Evolutionary conservation across 805 yeast species (phyloP), one percentile per base, ranked within the genome.

Genomic region (Lipomyces starkeyi): DNA sequence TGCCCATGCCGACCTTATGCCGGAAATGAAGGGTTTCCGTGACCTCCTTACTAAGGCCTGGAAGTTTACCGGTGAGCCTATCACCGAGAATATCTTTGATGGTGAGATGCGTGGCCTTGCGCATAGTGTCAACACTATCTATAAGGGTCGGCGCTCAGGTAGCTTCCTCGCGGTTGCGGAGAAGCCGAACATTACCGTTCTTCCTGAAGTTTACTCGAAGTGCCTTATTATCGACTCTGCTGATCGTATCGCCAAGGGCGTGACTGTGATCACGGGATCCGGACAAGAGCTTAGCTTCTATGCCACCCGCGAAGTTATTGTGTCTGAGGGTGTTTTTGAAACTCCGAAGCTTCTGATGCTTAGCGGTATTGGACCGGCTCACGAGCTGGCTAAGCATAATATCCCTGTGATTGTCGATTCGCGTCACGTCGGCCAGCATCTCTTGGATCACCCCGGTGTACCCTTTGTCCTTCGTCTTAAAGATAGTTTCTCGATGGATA

Each of bases 381-480:
- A 69, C 63, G 76, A 77, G 67, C 72, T 77, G 40, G 73, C 73
- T 58, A 71, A 61, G 35, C 74, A 74, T 49, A 77, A 78, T 22
- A 75, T 77, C 64, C 71, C 73, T 27, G 73, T 72, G 25, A 65
- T 71, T n/a, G 71, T 73, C 29, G 78, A 77, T 62, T 72, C 74
- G 49, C 76, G 74, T 40, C 77, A 76, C 54, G 79, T 77, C 49
- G 79, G 79, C n/a, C 75, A 77, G 66, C 73, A 77, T 68, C 74
- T 77, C 65, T 73, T 77, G 62, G 79, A 77, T 62, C 79, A 77
- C 65, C 79, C 79, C 29, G 77, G 74, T 47, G 76, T 74, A 8
- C 76, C 76, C 49, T 74, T 74, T 65, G 76, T 74, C 34, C 70
- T 74, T 49, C 61, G 68, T 25, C 71, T 73, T 17, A 73, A 74